Base-by-base conservation (phyloP, 352 stramenopile genomes). In the Sclerospora graminicola region DNA sequence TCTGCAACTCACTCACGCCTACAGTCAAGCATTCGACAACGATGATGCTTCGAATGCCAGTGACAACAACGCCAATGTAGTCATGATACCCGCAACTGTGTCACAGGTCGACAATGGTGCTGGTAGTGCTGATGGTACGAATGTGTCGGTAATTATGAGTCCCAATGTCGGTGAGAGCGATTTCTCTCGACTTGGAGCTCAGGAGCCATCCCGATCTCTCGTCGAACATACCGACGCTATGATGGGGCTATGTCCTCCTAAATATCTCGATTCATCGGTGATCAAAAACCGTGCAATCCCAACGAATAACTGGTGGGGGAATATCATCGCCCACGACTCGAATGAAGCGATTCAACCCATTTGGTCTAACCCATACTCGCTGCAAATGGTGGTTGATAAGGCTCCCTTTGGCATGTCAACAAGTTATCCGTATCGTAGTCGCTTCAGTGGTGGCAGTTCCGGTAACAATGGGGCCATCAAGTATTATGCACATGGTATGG, bases 271-370 rank as follows among this genome's bases (percentile, higher is more conserved):
- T 37, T 30, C 52, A 4, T 60, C 63, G 1, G 39, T 69, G 34
- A 51, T 64, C 51, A 58, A 57, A 40, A 66, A 59, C 28, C 68
- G 68, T 15, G 60, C 73, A 21, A 79, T 86, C 31, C 73, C 69
- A 15, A 86, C 74, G 19, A 86, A 83, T 49, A 71, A 76, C 36
- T 86, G 74, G 70, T 82, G 69, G 69, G 69, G 68, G 24, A 84
- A 84, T 53, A 65, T 82, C 41, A 86, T 86, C 41, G 68, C 59
- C 7, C 41, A 72, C 33, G 54, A 69, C 33, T 57, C 39, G 6
- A 59, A 59, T 43, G 34, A 39, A 8, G 26, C 37, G 28, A 60
- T 69, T 13, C 64, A 83, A 37, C 59, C 70, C 14, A 58, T 75
- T 41, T 83, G 74, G 69, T 60, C 63, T 30, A 83, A 83, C 34